Conservation (phyloP, 2,329 filamentous ascomycete genomes). For the Penicillium expansum region DNA sequence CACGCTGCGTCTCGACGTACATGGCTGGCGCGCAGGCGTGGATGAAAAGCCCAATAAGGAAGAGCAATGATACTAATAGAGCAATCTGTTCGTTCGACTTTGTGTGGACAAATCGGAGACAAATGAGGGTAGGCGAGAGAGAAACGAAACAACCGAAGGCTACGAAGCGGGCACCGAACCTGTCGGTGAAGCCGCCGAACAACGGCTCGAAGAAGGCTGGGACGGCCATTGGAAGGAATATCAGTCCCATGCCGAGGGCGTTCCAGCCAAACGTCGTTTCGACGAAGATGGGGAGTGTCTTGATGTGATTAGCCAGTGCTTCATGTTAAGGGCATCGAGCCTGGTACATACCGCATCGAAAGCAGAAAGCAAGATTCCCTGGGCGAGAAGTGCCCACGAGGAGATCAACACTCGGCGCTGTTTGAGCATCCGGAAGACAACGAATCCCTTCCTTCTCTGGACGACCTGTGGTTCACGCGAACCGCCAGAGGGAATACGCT, state of each 20-base stretch:
- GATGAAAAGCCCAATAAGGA: constrained; percentile 58
- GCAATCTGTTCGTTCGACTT: constrained; percentile 61
- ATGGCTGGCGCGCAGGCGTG: constrained; percentile 61
- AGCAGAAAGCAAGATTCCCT: constrained; percentile 50
- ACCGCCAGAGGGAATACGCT: background rate
- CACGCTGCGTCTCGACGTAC: constrained; percentile 67
- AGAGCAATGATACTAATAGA: constrained; percentile 62
- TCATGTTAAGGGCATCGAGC: constrained; percentile 5
- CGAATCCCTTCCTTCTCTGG: constrained; percentile 5
- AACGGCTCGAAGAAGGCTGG: constrained; percentile 62
- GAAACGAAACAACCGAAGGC: constrained; percentile 56
- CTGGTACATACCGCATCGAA: constrained; percentile 47
- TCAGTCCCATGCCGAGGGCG: constrained; percentile 55
- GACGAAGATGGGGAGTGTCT: constrained; percentile 54
- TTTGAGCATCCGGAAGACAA: constrained; percentile 23
- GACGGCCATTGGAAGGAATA: constrained; percentile 59
- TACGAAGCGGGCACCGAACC: constrained; percentile 62
- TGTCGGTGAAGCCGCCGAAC: constrained; percentile 53
- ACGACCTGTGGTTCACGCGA: background rate
- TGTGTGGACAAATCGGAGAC: constrained; percentile 61
- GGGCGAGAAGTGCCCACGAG: constrained; percentile 54
- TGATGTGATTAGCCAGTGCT: background rate
- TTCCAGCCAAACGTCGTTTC: constrained; percentile 55
- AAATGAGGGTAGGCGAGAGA: constrained; percentile 59
- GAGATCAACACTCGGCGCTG: constrained; percentile 56